These are phyloP conservation scores for Penstemon barbatus DNA, from an alignment of 257 asterid species.

Conservation along the genomic window DNA sequence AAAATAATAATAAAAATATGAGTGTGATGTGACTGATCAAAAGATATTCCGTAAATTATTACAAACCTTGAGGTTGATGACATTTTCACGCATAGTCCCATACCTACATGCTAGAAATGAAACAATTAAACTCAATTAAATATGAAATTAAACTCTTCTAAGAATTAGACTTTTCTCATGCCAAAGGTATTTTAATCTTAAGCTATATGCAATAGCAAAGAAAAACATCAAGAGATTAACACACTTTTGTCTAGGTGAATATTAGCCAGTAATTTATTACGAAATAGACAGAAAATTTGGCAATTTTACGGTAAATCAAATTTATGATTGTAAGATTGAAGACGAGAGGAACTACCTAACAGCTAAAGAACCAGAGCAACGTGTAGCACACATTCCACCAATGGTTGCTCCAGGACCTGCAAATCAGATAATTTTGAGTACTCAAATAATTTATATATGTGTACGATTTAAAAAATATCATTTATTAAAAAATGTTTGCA, in stretches of 20 bases:
- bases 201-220: no score
- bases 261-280: neutral
- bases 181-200: conserved; percentile 16
- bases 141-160: conserved; percentile 11
- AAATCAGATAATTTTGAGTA: conserved; percentile 25
- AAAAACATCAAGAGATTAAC: conserved; percentile 1
- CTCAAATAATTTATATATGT: neutral
- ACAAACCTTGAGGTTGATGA: conserved; percentile 91
- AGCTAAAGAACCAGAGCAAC: conserved; percentile 99
- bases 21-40: conserved; percentile 25
- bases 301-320: conserved; percentile 6
- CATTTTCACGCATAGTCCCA: conserved; percentile 99
- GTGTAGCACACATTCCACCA: conserved; percentile 99
- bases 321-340: conserved; percentile 23
- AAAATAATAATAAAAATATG: conserved; percentile 20
- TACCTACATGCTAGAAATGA: conserved; percentile 75
- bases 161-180: conserved; percentile 6
- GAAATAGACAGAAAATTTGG: no score
- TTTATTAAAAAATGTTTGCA: conserved; percentile 6
- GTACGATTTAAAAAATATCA: neutral
- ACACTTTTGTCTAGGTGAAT: conserved; percentile 11
- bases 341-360: conserved; percentile 64
- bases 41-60: conserved; percentile 23
- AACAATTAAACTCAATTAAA: conserved; percentile 39
- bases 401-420: conserved; percentile 99